phyloP scores from a whole-genome alignment of 305 asterid species.

The Rubia peregrina region DNA sequence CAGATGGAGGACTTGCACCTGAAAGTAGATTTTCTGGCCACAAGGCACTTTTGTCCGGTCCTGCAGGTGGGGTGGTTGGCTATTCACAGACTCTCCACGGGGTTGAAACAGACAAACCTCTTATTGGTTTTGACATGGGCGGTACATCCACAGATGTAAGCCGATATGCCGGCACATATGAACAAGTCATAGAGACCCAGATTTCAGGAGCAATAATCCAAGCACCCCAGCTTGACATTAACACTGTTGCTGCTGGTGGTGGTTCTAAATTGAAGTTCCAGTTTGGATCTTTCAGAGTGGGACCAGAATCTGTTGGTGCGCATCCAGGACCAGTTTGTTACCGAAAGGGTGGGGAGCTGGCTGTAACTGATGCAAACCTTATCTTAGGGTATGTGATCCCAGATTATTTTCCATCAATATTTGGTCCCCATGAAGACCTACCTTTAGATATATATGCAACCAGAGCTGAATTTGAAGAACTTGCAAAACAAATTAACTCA shows the following conservation, averaged over 20 bases:
- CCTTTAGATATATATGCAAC: slow-evolving; percentile 69
- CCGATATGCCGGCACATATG: slow-evolving; percentile 87
- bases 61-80: slow-evolving; percentile 98
- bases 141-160: slow-evolving; percentile 98
- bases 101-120: slow-evolving; percentile 80
- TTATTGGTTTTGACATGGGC: slow-evolving; percentile 98
- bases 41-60: slow-evolving; percentile 95
- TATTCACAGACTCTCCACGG: slow-evolving; percentile 86
- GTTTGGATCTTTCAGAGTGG: slow-evolving; percentile 90
- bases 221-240: slow-evolving; percentile 98
- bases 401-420: slow-evolving; percentile 84
- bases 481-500: slow-evolving; percentile 61
- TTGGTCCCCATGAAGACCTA: slow-evolving; percentile 80
- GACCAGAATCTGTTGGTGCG: slow-evolving; percentile 97
- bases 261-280: slow-evolving; percentile 92
- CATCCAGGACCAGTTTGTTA: slow-evolving; percentile 99
- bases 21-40: slow-evolving; percentile 94
- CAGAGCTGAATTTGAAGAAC: slow-evolving; percentile 60
- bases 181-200: slow-evolving; percentile 90
- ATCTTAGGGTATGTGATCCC: slow-evolving; percentile 80
- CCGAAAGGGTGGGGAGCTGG: slow-evolving; percentile 83
- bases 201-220: slow-evolving; percentile 88
- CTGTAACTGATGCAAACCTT: slow-evolving; percentile 96
- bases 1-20: slow-evolving; percentile 99
- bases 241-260: slow-evolving; percentile 98